A percentile compares a stretch with the other conserved stretches of the same genome.
These are phyloP conservation scores for Ammopiptanthus mongolicus DNA, from an alignment of 306 rosid genomes.

Conservation along the genomic window DNA sequence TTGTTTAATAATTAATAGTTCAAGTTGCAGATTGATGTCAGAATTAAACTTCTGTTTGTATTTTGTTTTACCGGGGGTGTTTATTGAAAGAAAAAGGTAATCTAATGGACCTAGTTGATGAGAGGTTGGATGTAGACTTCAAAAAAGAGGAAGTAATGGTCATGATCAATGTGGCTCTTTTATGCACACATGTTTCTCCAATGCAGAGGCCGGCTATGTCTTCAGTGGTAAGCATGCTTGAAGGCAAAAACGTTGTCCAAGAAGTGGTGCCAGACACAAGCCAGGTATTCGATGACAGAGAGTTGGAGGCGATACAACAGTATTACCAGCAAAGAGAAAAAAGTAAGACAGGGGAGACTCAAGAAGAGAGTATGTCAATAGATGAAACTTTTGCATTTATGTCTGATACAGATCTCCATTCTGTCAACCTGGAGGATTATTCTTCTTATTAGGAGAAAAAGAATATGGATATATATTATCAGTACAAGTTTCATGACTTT, in stretches of 20 bases:
- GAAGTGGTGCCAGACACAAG: slow-evolving; percentile 20
- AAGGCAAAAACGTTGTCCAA: slow-evolving; percentile 21
- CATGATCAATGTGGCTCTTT: slow-evolving; percentile 39
- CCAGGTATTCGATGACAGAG: slow-evolving; percentile 18
- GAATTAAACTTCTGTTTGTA: not conserved
- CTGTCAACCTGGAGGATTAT: slow-evolving; percentile 11
- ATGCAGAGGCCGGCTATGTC: slow-evolving; percentile 35
- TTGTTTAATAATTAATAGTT: not conserved
- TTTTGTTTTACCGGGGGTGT: slow-evolving; percentile 8
- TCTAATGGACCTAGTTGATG: slow-evolving; percentile 36
- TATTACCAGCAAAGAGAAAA: not conserved
- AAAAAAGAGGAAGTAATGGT: slow-evolving; percentile 17
- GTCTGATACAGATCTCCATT: slow-evolving; percentile 13
- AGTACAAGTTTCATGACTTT: not conserved
- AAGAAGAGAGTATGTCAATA: slow-evolving; percentile 19
- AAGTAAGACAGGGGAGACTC: not conserved
- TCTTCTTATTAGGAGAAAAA: slow-evolving; percentile 5
- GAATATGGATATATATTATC: not conserved
- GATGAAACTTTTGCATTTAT: slow-evolving; percentile 11
- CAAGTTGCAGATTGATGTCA: not conserved
- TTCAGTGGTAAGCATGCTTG: slow-evolving; percentile 36
- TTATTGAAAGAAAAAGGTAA: slow-evolving; percentile 31
- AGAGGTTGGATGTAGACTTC: slow-evolving; percentile 23
- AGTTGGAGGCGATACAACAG: slow-evolving; percentile 1
- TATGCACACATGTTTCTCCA: slow-evolving; percentile 32